phyloP scores from a whole-genome alignment of 345 rosid species.

The Populus pruinosa region DNA sequence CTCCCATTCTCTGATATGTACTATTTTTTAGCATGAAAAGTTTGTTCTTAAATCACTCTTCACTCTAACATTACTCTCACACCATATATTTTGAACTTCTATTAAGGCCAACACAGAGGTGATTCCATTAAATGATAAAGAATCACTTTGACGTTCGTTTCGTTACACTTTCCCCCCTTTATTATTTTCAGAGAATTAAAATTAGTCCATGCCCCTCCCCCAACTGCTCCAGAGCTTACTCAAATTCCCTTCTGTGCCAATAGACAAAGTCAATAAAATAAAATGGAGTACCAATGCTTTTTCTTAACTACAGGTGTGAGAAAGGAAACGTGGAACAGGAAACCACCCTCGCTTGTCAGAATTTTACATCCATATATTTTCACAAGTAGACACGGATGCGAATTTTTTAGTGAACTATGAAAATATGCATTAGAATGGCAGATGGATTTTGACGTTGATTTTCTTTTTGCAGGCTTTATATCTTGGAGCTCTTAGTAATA shows the following conservation, averaged over 20 bases:
- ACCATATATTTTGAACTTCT: background rate
- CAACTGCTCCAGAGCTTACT: no score
- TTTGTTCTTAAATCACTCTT: background rate
- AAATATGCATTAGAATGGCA: background rate
- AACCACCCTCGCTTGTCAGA: no score
- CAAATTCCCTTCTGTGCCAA: no score
- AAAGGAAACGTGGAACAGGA: no score
- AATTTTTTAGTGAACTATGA: background rate
- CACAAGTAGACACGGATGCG: background rate
- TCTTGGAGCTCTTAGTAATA: background rate
- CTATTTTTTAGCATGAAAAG: background rate
- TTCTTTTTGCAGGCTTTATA: background rate
- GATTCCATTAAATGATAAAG: background rate
- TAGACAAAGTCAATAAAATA: no score
- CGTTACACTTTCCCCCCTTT: no score
- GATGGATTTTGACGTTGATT: background rate
- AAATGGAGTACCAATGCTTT: no score
- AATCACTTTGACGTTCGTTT: background rate
- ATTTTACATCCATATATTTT: no score
- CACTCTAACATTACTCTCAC: background rate
- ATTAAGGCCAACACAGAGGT: background rate
- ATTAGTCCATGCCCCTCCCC: no score
- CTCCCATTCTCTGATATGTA: conserved; percentile 54
- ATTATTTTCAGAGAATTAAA: no score
- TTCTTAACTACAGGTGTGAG: no score